A percentile compares a stretch with the other conserved stretches of the same genome.
Evolutionary conservation across 345 rosid genomes (phyloP).

Genomic region (Reutealis trisperma): DNA sequence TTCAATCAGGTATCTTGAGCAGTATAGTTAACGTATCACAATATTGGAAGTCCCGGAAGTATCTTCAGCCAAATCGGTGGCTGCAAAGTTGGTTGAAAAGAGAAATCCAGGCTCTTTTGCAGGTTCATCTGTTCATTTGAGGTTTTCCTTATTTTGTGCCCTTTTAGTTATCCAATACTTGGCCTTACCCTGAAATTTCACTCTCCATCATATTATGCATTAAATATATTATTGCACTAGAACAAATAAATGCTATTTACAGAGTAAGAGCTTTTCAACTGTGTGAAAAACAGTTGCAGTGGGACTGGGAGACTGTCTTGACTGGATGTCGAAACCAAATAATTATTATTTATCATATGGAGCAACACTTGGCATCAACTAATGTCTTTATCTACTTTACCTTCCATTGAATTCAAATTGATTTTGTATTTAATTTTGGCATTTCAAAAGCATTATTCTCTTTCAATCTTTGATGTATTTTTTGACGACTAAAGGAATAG

Average conservation of each 20-base stretch:
- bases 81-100: constrained; percentile 74
- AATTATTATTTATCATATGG: not conserved
- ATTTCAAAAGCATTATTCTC: not conserved
- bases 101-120: constrained; percentile 84
- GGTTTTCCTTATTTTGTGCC: not conserved
- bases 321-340: not conserved
- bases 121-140: constrained; percentile 39
- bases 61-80: constrained; percentile 59
- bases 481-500: not conserved
- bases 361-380: not conserved
- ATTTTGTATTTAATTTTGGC: not conserved
- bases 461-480: not conserved
- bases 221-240: not conserved
- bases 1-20: constrained; percentile 56
- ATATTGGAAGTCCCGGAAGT: constrained; percentile 72
- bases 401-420: not conserved
- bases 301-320: not conserved
- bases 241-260: not conserved
- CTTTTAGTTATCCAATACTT: not conserved
- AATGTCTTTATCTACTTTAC: not conserved
- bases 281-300: not conserved
- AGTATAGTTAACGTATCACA: constrained; percentile 46
- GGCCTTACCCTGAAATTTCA: not conserved
- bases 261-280: not conserved
- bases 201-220: not conserved